Evolutionary conservation across 2,329 filamentous ascomycete genomes (phyloP).

Genomic region (Fonsecaea nubica): DNA sequence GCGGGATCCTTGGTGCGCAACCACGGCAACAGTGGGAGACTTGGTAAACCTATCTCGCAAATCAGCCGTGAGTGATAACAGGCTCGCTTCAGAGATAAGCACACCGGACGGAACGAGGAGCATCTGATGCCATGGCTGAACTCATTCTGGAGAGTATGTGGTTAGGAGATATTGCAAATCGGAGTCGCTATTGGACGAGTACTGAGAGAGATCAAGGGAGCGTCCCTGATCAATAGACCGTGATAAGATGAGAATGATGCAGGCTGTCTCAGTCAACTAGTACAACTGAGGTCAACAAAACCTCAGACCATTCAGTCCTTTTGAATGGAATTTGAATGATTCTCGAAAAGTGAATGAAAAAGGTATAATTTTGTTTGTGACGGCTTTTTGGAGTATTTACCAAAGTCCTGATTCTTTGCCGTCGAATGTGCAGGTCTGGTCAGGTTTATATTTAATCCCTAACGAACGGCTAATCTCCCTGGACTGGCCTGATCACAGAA

Average conservation of each 20-base stretch:
- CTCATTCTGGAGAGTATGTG: not conserved
- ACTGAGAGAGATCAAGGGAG: not conserved
- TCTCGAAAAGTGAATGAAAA: not conserved
- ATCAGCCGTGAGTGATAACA: not conserved
- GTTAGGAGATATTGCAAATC: not conserved
- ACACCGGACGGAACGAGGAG: not conserved
- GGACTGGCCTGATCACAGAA: not conserved
- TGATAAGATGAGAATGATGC: not conserved
- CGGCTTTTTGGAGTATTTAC: not conserved
- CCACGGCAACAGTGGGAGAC: not conserved
- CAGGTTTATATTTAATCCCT: not conserved
- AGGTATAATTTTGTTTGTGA: not conserved
- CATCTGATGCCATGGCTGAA: not conserved
- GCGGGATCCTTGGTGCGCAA: not conserved
- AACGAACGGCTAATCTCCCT: not conserved
- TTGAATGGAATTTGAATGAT: not conserved
- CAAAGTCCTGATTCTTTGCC: not conserved
- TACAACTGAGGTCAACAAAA: not conserved
- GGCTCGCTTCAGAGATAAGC: not conserved
- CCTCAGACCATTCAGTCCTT: too few relatives aligned
- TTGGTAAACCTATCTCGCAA: not conserved
- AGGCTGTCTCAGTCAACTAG: not conserved
- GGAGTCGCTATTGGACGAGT: not conserved
- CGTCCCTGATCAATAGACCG: not conserved
- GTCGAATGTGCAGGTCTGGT: not conserved